Base-by-base conservation (phyloP, 805 yeast species). In the Barnettozyma populi region DNA sequence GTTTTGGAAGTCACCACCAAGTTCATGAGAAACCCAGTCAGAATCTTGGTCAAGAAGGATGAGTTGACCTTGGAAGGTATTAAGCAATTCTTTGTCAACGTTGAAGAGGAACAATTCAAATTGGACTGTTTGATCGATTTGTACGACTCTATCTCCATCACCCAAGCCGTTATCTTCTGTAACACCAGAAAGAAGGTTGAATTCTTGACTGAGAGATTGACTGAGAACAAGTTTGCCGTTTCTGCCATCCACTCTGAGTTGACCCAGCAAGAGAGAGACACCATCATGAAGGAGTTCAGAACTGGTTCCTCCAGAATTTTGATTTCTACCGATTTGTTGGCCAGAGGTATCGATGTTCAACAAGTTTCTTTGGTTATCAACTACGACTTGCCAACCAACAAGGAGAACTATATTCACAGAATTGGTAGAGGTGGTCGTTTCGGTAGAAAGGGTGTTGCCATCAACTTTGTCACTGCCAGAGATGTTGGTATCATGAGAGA, bases 381-480 rank as follows among this genome's bases (percentile, higher is more conserved):
- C 76, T 90, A 89, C 73, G 98, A 90, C 70, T 72, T 90, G 60
- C 97, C 97, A 39, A 76, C 80, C 57, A 86, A 84, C 74, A 82
- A 86, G 69, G 97, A 90, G 71, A 90, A 88, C 75, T 92, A 94
- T 69, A 86, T 92, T 63, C 99, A 92, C 74, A 81, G 99, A 74
- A 95, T 92, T 63, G 99, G 99, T 70, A 83, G 99, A 74, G 88
- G 95, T 60, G 99, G 99, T 64, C 84, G 99, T 71, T 92, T 92
- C 76, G 99, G 99, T 67, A 82, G 99, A 71, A 92, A 90, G 74
- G 99, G 99, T 76, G 92, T 88, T 53, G 97, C 98, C 52, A 86
- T 92, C 67, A 94, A 90, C 76, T 86, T 92, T 64, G 84, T 90
- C 60, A 90, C 98, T 44, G 77, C 75, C 53, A 82, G 82, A 47